A percentile compares a stretch with the other conserved stretches of the same genome.
Evolutionary conservation across 768 basidiomycete species (phyloP).

Genomic region (Suillus clintonianus): DNA sequence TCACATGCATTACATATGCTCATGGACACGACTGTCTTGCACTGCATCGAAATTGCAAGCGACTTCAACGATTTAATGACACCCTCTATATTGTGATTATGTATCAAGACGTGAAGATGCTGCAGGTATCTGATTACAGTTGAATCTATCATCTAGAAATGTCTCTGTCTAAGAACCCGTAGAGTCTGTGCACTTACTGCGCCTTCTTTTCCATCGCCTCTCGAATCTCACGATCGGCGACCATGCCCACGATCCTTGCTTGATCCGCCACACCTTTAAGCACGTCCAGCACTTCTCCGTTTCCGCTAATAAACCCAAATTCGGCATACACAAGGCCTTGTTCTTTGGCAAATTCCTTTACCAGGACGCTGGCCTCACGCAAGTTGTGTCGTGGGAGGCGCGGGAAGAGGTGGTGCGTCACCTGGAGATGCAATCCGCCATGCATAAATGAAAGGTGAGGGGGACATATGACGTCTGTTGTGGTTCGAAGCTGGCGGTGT

Average conservation of each 20-base stretch:
- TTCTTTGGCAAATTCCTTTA: constrained; percentile 86
- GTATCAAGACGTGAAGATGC: neutral
- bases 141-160: neutral
- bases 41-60: constrained; percentile 19
- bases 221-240: constrained; percentile 74
- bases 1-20: constrained; percentile 34
- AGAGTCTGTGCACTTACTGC: constrained; percentile 7
- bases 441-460: constrained; percentile 85
- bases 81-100: neutral
- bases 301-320: constrained; percentile 88
- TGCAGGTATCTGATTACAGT: constrained; percentile 15
- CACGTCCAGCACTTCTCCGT: constrained; percentile 80
- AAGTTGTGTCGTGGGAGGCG: constrained; percentile 94
- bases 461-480: constrained; percentile 91
- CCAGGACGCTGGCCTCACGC: constrained; percentile 74
- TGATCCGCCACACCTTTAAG: constrained; percentile 87
- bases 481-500: constrained; percentile 95
- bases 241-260: constrained; percentile 76
- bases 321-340: constrained; percentile 87
- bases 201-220: constrained; percentile 58
- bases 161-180: neutral
- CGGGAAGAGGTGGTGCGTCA: constrained; percentile 97
- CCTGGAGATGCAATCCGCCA: constrained; percentile 96
- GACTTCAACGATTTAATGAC: constrained; percentile 12
- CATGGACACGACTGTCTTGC: constrained; percentile 21